Base-by-base conservation (phyloP, 495 filamentous ascomycete genomes). In the Hypoxylon rickii region DNA sequence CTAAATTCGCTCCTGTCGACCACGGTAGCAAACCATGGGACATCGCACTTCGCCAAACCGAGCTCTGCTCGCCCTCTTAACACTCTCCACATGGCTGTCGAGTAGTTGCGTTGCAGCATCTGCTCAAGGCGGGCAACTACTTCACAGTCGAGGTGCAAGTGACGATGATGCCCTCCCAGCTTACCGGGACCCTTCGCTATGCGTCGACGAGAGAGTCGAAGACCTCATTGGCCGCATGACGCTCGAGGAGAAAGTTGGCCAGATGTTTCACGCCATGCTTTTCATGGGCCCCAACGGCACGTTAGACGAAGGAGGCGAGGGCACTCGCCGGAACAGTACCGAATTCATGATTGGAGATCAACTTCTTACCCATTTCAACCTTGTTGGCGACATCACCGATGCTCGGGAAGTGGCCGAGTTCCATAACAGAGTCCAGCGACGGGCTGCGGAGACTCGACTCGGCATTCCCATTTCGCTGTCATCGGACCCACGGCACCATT, bases 221-320 rank as follows among this genome's bases (percentile, higher is more conserved):
- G 82, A 86, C 58, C 69, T 87, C 24, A 43, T 87, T 46, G 68
- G 75, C 10, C 71, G 82, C 22, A 86, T 87, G 84, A 86, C 80
- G 0, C 69, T 83, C 31, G 75, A 82, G 47, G 84, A 87, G 49
- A 87, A 87, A 55, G 75, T 77, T 46, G 74, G 76, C 5, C 83
- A 86, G 65, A 75, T 87, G 65, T 78, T 83, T 41, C 80, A 83
- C 26, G 33, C 58, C 10, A 56, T 57, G 62, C 17, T 65, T 17
- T 51, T 31, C 21, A 39, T 50, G 52, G 62, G 62, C 0, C 29
- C 62, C 5, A 61, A 65, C 32, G 57, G 56, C 38, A 62, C 62
- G 2, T 16, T 65, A 13, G 58, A 65, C 37, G 10, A 40, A 49
- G 62, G 57, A 10, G 38, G 51, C 16, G 48, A 29, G 12, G 33